These are phyloP conservation scores for Mytilinidion resinicola DNA, from an alignment of 495 filamentous ascomycete species.

Conservation along the genomic window DNA sequence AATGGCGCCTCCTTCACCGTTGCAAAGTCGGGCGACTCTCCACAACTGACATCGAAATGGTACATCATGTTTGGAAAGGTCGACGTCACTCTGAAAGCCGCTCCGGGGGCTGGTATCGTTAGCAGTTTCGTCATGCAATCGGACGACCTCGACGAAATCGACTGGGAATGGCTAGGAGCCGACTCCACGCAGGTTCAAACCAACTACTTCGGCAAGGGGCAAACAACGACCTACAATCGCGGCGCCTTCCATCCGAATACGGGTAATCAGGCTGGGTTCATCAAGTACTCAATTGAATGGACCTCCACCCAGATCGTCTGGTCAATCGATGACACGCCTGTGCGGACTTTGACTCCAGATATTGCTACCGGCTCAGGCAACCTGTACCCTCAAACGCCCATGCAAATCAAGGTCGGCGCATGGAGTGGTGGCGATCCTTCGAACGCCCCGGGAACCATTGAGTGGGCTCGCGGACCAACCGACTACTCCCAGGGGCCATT, in stretches of 20 bases:
- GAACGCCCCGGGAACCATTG: slow-evolving; percentile 70
- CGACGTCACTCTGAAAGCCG: slow-evolving; percentile 53
- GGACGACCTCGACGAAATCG: slow-evolving; percentile 89
- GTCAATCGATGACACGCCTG: slow-evolving; percentile 65
- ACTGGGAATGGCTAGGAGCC: slow-evolving; percentile 76
- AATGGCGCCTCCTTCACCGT: slow-evolving; percentile 85
- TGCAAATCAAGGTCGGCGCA: slow-evolving; percentile 76
- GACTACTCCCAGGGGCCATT: slow-evolving; percentile 76
- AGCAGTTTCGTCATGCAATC: slow-evolving; percentile 83
- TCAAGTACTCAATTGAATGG: slow-evolving; percentile 93
- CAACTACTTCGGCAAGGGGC: slow-evolving; percentile 93
- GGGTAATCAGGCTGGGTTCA: slow-evolving; percentile 57
- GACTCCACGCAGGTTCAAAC: slow-evolving; percentile 64
- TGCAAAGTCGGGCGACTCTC: slow-evolving; percentile 71
- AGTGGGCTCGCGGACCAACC: slow-evolving; percentile 79
- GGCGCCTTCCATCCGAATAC: slow-evolving; percentile 56
- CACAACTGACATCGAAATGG: slow-evolving; percentile 68
- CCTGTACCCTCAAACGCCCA: slow-evolving; percentile 87
- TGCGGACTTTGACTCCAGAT: slow-evolving; percentile 61
- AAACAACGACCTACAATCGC: slow-evolving; percentile 64
- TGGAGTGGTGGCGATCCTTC: slow-evolving; percentile 79
- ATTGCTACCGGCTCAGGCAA: slow-evolving; percentile 43
- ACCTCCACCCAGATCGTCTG: slow-evolving; percentile 68
- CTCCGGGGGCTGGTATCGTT: slow-evolving; percentile 64
- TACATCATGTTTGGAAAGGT: slow-evolving; percentile 69